Evolutionary conservation across 2,329 filamentous ascomycete genomes (phyloP).

Genomic region (Calonectria pseudoreteaudii): DNA sequence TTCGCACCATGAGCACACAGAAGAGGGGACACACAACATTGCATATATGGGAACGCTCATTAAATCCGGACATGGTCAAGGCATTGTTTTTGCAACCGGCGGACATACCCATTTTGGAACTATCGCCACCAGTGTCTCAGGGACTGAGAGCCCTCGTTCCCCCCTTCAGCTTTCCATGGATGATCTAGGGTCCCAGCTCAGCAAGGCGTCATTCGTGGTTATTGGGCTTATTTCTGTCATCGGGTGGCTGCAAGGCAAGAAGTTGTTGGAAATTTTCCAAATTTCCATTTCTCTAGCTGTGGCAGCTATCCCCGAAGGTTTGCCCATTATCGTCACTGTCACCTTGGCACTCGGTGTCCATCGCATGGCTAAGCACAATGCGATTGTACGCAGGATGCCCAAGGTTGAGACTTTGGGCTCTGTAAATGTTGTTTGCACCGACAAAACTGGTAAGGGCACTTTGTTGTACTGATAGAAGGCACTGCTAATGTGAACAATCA

Average conservation of each 20-base stretch:
- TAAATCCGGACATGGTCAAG: conserved; percentile 93
- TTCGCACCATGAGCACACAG: conserved; percentile 66
- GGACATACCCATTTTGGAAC: conserved; percentile 95
- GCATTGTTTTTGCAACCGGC: conserved; percentile 96
- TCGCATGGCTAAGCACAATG: conserved; percentile 94
- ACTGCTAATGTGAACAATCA: conserved; percentile 46
- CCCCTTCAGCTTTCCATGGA: conserved; percentile 98
- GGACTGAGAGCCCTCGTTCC: conserved; percentile 94
- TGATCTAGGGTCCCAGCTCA: conserved; percentile 93
- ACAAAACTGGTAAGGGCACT: conserved; percentile 81
- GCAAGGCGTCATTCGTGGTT: conserved; percentile 95
- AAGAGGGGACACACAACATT: conserved; percentile 85
- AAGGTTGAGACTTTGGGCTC: conserved; percentile 98
- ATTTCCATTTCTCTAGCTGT: conserved; percentile 97
- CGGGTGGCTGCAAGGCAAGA: conserved; percentile 90
- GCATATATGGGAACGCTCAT: conserved; percentile 98
- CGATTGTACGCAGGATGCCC: conserved; percentile 94
- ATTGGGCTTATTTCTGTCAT: conserved; percentile 94
- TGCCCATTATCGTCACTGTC: conserved; percentile 98
- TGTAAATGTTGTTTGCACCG: conserved; percentile 99
- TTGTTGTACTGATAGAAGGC: neutral
- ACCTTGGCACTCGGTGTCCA: conserved; percentile 94
- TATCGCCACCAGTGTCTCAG: conserved; percentile 92
- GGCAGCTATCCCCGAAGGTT: conserved; percentile 93
- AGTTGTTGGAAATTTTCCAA: conserved; percentile 93